phyloP scores from a whole-genome alignment of 1,284 basidiomycete genomes.

The Athelia sp. region DNA sequence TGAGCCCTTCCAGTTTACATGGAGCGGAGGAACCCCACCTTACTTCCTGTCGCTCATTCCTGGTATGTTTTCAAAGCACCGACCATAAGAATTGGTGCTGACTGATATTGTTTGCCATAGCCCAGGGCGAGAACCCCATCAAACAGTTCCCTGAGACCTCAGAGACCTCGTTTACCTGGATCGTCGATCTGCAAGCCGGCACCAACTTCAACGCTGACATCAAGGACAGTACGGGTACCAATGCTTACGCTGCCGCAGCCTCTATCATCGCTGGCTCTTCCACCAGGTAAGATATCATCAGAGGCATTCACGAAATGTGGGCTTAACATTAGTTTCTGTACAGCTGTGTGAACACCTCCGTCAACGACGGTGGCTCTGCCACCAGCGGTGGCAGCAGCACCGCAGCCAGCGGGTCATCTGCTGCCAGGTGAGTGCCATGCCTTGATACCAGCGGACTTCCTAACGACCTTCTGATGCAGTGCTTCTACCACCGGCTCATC shows the following conservation, averaged over 20 bases:
- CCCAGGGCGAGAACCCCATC: constrained; percentile 17
- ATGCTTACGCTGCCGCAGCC: constrained; percentile 51
- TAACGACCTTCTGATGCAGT: too few relatives aligned
- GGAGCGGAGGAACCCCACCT: constrained; percentile 50
- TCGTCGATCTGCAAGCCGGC: constrained; percentile 45
- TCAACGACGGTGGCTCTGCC: constrained; percentile 10
- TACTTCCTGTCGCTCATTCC: constrained; percentile 68
- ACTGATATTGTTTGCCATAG: neutral
- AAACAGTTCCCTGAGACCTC: constrained; percentile 46
- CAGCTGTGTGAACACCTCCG: constrained; percentile 19
- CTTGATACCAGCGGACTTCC: too few relatives aligned
- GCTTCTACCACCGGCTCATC: constrained; percentile 1
- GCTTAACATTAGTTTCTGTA: neutral
- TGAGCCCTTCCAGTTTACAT: constrained; percentile 60
- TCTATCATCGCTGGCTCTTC: constrained; percentile 41
- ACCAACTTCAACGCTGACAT: constrained; percentile 46
- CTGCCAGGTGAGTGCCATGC: too few relatives aligned
- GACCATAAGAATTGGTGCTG: neutral
- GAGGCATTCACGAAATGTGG: neutral
- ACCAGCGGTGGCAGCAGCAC: constrained; percentile 1
- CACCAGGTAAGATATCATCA: constrained; percentile 25
- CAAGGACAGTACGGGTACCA: constrained; percentile 56
- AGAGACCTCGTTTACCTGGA: constrained; percentile 55
- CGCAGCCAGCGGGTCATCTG: too few relatives aligned
- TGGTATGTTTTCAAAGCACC: constrained; percentile 31